phyloP scores from a whole-genome alignment of 2,329 filamentous ascomycete species.

The Pyricularia sp. region DNA sequence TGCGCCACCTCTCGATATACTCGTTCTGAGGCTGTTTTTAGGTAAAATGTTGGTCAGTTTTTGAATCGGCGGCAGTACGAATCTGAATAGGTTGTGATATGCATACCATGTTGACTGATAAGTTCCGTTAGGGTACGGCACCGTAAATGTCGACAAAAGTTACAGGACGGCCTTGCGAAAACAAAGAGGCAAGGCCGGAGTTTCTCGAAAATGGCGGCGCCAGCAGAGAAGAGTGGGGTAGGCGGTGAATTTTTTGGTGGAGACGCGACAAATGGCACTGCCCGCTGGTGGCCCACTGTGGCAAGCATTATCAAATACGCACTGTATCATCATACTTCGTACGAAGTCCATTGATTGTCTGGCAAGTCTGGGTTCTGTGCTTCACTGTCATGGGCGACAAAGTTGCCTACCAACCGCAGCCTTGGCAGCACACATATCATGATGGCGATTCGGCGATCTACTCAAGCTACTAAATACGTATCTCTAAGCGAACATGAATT shows the following conservation, averaged over 20 bases:
- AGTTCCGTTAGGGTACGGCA: neutral
- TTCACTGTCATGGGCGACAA: too few relatives aligned
- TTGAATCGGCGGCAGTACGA: neutral
- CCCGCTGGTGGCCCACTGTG: neutral
- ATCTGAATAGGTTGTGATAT: neutral
- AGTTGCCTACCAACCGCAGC: too few relatives aligned
- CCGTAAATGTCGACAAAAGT: neutral
- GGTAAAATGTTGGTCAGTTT: neutral
- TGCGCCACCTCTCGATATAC: constrained; percentile 68
- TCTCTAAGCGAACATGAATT: too few relatives aligned
- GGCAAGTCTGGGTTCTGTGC: too few relatives aligned
- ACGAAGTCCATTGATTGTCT: too few relatives aligned
- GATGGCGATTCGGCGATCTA: too few relatives aligned
- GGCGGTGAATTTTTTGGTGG: neutral
- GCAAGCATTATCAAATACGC: neutral
- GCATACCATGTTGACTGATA: neutral
- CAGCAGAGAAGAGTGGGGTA: neutral
- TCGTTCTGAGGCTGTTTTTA: constrained; percentile 62
- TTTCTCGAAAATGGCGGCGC: neutral
- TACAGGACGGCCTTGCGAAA: neutral
- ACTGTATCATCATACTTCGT: neutral
- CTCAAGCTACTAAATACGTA: too few relatives aligned
- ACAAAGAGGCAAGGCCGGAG: neutral
- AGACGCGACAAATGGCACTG: neutral
- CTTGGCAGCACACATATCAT: too few relatives aligned